Base-by-base conservation (phyloP, 352 stramenopile species). In the Phytophthora ohioensis region DNA sequence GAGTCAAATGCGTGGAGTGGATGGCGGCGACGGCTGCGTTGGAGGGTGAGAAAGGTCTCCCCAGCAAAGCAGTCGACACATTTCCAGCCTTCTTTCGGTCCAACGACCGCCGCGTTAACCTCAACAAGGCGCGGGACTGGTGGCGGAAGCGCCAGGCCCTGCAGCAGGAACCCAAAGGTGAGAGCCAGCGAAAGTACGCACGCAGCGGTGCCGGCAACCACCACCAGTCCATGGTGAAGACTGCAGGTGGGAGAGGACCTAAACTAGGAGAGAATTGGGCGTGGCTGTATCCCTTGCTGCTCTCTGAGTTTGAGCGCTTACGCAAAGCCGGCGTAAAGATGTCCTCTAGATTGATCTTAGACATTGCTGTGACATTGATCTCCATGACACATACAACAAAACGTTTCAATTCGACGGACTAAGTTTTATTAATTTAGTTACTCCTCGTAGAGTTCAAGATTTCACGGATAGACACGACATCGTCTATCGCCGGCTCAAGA, bases 201-300 rank as follows among this genome's bases (percentile, higher is more conserved):
- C 13, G 52, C 17, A 57, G 49, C 12, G 32, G 43, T 7, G 42
- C 31, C 2, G 52, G 31, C 11, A 52, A 46, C 17, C 15, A 39
- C 12, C 61, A 69, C 52, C 61, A 69, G 61, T 47, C 63, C 45
- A 13, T 10, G 2, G 1, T 55, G 9, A 69, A 69, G 36, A 10
- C 42, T 17, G 27, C 11, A 21, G 13, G 12, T 32, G 61, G 52
- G 2, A 12, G 61, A 2, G 51, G 52, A 30, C 51, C 21, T 21
- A 69, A 57, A 30, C 30, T 62, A 5, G 52, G 21, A 13, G 32
- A 57, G 0, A 52, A 62, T 13, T 62, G 52, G 42, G 32, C 4
- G 41, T 57, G 48, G 58, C 21, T 60, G 21, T 49, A 51, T 41
- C 21, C 21, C 21, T 21, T 21, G 21, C 21, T 21, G 21, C 21